Percentiles rank a stretch among this genome's conserved stretches.
Conservation (phyloP, 1,284 basidiomycete genomes). For the Phlebopus sp. region DNA sequence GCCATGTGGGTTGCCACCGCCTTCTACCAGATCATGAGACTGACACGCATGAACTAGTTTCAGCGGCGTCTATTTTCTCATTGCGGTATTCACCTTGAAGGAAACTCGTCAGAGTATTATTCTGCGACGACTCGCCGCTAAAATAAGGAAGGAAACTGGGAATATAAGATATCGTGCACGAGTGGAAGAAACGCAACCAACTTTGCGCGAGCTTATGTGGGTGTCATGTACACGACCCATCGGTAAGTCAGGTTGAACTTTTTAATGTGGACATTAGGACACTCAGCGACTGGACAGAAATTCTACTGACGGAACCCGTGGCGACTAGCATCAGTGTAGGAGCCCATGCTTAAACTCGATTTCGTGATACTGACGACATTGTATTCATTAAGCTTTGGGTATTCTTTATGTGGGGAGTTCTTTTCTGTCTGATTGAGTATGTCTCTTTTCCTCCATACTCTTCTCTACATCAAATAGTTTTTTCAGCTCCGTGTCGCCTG, state of each 20-base stretch:
- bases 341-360: background rate
- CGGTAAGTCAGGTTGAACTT: constrained; percentile 40
- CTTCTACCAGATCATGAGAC: background rate
- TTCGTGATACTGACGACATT: constrained; percentile 1
- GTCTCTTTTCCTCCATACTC: constrained; percentile 14
- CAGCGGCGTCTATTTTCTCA: constrained; percentile 43
- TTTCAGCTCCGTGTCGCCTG: constrained; percentile 57
- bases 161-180: constrained; percentile 60
- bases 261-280: background rate
- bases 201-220: constrained; percentile 53
- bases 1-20: constrained; percentile 41
- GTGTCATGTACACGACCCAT: constrained; percentile 70
- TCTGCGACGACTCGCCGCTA: constrained; percentile 53
- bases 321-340: constrained; percentile 70
- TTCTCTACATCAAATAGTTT: background rate
- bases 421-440: constrained; percentile 67
- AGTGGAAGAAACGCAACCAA: constrained; percentile 61
- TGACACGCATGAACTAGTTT: constrained; percentile 32
- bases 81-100: constrained; percentile 48
- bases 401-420: constrained; percentile 74
- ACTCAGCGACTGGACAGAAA: constrained; percentile 33
- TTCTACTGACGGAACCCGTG: constrained; percentile 73
- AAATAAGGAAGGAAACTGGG: constrained; percentile 60
- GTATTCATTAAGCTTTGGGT: constrained; percentile 59
- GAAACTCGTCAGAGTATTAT: constrained; percentile 65